Evolutionary conservation across 2,329 filamentous ascomycete genomes (phyloP).

Genomic region (Pseudogymnoascus sp.): DNA sequence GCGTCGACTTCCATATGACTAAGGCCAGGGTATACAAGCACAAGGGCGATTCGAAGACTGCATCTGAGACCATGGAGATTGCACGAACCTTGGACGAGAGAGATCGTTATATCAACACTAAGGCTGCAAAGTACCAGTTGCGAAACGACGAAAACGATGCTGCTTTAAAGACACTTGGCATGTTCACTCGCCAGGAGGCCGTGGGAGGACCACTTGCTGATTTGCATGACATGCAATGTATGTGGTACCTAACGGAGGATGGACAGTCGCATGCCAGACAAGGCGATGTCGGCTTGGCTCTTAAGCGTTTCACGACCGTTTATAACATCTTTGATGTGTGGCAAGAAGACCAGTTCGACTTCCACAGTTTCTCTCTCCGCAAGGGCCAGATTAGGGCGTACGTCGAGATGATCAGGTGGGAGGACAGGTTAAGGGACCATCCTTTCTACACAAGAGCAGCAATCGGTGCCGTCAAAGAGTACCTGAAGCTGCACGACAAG

Average conservation of each 20-base stretch:
- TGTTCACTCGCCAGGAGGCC: conserved; percentile 90
- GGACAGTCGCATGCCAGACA: conserved; percentile 81
- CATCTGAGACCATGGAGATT: conserved; percentile 79
- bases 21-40: conserved; percentile 95
- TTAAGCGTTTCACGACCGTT: conserved; percentile 86
- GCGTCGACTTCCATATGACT: conserved; percentile 89
- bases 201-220: conserved; percentile 82
- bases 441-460: conserved; percentile 87
- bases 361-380: conserved; percentile 93
- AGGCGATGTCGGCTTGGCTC: conserved; percentile 72
- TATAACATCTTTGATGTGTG: conserved; percentile 93
- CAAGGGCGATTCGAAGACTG: conserved; percentile 68
- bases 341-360: conserved; percentile 98
- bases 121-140: conserved; percentile 93
- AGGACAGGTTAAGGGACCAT: conserved; percentile 83
- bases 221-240: conserved; percentile 94
- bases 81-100: conserved; percentile 79
- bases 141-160: conserved; percentile 85
- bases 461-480: conserved; percentile 71
- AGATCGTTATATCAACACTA: conserved; percentile 97
- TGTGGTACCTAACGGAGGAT: conserved; percentile 96
- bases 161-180: conserved; percentile 78
- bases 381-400: conserved; percentile 96
- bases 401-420: conserved; percentile 94
- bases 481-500: conserved; percentile 70